A percentile compares a stretch with the other conserved stretches of the same genome.
phyloP scores from a whole-genome alignment of 768 basidiomycete genomes.

The Aureoboletus auriporus region DNA sequence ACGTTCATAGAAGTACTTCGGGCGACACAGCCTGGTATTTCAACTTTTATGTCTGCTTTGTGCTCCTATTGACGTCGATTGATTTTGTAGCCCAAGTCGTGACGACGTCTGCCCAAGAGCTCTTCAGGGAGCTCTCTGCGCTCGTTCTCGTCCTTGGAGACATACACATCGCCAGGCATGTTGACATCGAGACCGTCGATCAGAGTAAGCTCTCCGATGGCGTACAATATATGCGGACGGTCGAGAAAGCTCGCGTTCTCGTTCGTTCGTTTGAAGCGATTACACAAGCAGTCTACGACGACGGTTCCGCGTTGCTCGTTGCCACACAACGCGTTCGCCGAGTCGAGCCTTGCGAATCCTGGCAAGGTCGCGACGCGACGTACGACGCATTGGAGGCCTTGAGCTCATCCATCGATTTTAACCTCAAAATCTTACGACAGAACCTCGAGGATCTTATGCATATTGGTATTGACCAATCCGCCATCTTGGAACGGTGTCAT shows the following conservation, averaged over 20 bases:
- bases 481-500: conserved; percentile 35
- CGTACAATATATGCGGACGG: conserved; percentile 36
- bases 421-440: conserved; percentile 33
- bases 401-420: conserved; percentile 28
- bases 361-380: conserved; percentile 16
- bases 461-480: conserved; percentile 38
- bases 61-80: not conserved
- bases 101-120: conserved; percentile 27
- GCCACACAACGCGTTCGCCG: conserved; percentile 33
- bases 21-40: conserved; percentile 20
- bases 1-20: conserved; percentile 17
- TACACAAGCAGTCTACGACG: conserved; percentile 50
- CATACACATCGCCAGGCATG: conserved; percentile 47
- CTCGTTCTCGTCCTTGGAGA: conserved; percentile 42
- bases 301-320: conserved; percentile 39
- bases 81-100: conserved; percentile 18
- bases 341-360: conserved; percentile 22
- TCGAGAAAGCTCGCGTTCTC: conserved; percentile 43
- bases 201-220: conserved; percentile 32
- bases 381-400: conserved; percentile 31
- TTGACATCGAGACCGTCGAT: conserved; percentile 46
- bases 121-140: conserved; percentile 36
- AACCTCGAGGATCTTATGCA: conserved; percentile 36
- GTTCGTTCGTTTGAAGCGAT: conserved; percentile 45
- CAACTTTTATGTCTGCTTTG: not conserved